These are phyloP conservation scores for Przewalskia tangutica DNA, from an alignment of 257 asterid species.

Conservation along the genomic window DNA sequence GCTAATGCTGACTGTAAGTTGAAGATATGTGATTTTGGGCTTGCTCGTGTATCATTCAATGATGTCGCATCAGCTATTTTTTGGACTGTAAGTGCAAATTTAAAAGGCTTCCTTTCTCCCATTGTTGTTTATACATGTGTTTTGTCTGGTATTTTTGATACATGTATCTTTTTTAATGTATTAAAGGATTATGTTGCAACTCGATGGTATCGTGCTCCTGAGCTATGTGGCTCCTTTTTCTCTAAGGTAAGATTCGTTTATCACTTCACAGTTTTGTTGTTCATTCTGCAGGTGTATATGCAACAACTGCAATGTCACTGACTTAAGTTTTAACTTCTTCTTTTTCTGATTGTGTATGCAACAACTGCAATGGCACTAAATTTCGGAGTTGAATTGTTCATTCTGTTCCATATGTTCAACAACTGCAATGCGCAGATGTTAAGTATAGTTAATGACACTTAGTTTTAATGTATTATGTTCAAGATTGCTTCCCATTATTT, in stretches of 20 bases:
- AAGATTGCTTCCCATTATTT: neutral
- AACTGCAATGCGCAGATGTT: neutral
- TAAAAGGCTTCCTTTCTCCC: neutral
- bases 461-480: neutral
- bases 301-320: neutral
- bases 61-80: constrained; percentile 96
- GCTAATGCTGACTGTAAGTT: constrained; percentile 95
- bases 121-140: neutral
- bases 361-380: neutral
- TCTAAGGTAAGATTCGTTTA: constrained; percentile 59
- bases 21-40: constrained; percentile 97
- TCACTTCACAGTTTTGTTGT: neutral
- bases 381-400: neutral
- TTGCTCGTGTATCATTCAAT: constrained; percentile 92
- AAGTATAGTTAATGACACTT: neutral
- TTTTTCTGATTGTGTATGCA: neutral
- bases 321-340: neutral
- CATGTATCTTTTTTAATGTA: neutral
- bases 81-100: constrained; percentile 68
- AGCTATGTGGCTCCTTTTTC: constrained; percentile 90
- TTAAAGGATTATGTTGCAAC: constrained; percentile 95
- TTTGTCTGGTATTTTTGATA: neutral
- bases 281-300: neutral
- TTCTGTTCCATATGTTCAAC: neutral
- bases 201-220: constrained; percentile 98